Evolutionary conservation across 345 rosid species (phyloP).

Genomic region (Eucalyptus tenuipes): DNA sequence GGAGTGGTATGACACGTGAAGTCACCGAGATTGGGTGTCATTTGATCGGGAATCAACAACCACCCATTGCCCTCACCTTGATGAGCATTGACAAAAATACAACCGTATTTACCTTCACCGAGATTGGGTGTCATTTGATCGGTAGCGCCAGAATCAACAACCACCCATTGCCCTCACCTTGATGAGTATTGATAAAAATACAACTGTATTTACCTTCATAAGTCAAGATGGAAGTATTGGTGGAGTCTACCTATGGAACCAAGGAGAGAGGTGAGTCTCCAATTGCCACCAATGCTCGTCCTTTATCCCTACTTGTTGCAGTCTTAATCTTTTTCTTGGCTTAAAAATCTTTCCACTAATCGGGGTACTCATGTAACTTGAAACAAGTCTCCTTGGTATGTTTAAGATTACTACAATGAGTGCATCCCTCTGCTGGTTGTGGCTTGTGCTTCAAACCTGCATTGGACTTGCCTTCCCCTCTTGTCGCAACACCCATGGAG

Average conservation of each 20-base stretch:
- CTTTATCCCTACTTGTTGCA: neutral
- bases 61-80: neutral
- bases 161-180: neutral
- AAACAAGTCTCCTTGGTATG: neutral
- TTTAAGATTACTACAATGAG: neutral
- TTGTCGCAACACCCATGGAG: neutral
- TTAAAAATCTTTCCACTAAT: neutral
- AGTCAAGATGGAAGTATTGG: neutral
- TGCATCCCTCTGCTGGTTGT: neutral
- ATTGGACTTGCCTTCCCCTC: neutral
- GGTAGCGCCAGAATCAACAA: neutral
- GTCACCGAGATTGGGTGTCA: neutral
- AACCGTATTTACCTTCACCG: neutral
- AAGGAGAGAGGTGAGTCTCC: neutral
- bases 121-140: neutral
- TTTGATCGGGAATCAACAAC: neutral
- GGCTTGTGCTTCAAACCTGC: neutral
- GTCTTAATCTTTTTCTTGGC: neutral
- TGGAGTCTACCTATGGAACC: neutral
- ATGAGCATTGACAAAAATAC: neutral
- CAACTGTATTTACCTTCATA: neutral
- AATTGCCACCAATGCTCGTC: fast-evolving
- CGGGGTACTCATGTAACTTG: neutral
- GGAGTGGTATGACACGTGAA: neutral
- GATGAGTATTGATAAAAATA: neutral